phyloP scores from a whole-genome alignment of 2,329 filamentous ascomycete species.

The Chlorencoelia australis region DNA sequence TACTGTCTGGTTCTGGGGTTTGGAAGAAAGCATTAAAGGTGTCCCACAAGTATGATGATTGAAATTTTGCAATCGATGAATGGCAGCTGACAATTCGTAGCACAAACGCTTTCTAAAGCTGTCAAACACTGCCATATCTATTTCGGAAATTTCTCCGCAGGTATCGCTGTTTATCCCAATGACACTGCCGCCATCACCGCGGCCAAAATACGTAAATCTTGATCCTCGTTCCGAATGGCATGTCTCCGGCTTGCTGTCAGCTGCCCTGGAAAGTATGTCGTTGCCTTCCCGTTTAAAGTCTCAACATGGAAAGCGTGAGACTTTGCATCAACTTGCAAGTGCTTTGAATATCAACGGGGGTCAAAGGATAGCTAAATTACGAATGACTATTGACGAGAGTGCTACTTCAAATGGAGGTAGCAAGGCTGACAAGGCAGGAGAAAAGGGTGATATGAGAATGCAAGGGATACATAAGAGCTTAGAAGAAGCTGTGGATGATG shows the following conservation, averaged over 20 bases:
- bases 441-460: too few species aligned
- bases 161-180: slow-evolving; percentile 74
- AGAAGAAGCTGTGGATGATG: slow-evolving; percentile 20
- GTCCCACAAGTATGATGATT: slow-evolving; percentile 39
- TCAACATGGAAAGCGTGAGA: slow-evolving; percentile 32
- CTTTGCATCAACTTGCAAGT: slow-evolving; percentile 53
- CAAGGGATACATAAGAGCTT: too few species aligned
- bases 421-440: too few species aligned
- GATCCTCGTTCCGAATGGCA: slow-evolving; percentile 66
- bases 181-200: slow-evolving; percentile 44
- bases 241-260: slow-evolving; percentile 62
- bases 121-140: slow-evolving; percentile 63
- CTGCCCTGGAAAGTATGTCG: slow-evolving; percentile 69
- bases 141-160: slow-evolving; percentile 58
- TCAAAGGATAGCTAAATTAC: slow-evolving; percentile 66
- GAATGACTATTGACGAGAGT: slow-evolving; percentile 43
- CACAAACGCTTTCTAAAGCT: slow-evolving; percentile 55
- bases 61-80: slow-evolving; percentile 3
- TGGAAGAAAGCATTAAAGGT: slow-evolving; percentile 51
- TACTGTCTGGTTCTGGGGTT: slow-evolving; percentile 76
- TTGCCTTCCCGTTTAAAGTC: slow-evolving; percentile 61
- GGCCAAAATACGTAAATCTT: slow-evolving; percentile 49
- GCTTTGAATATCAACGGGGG: slow-evolving; percentile 66
- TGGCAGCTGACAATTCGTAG: slow-evolving; percentile 27
- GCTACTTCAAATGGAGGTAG: too few species aligned